Percentiles rank a stretch among this genome's conserved stretches.
Conservation (phyloP, 306 rosid species). For the Cucurbita ficifolia region DNA sequence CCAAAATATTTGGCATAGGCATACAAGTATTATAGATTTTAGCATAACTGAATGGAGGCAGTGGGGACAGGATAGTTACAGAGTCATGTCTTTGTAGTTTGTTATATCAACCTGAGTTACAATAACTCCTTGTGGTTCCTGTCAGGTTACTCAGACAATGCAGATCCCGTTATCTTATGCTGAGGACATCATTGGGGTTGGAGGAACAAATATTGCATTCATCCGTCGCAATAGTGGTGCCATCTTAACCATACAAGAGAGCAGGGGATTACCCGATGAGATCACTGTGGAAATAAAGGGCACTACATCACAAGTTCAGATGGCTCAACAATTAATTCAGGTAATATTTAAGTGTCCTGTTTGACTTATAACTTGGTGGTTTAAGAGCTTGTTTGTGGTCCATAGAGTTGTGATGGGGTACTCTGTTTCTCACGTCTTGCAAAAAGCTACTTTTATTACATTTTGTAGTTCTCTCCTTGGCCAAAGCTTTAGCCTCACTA, state of each 20-base stretch:
- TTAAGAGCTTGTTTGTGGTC: neutral
- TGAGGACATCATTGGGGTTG: conserved; percentile 87
- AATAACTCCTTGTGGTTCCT: conserved; percentile 2
- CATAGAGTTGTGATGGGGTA: neutral
- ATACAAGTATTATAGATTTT: neutral
- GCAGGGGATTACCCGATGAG: conserved; percentile 77
- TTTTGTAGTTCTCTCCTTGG: neutral
- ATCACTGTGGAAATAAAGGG: conserved; percentile 92
- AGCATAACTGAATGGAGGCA: neutral
- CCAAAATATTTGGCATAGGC: neutral
- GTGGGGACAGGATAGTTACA: neutral
- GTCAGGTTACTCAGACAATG: conserved; percentile 87
- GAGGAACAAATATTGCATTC: conserved; percentile 80
- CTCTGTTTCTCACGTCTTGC: neutral
- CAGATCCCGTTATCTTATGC: conserved; percentile 93
- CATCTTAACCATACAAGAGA: conserved; percentile 79
- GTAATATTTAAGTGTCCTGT: conserved; percentile 10
- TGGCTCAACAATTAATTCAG: conserved; percentile 89
- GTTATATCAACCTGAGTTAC: too few species aligned
- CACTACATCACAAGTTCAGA: conserved; percentile 74
- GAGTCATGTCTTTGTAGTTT: neutral
- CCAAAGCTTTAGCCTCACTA: neutral
- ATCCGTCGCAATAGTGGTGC: conserved; percentile 93
- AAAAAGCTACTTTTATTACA: neutral
- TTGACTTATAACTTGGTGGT: neutral